Conservation (phyloP, 1,284 basidiomycete genomes). For the Schizophyllum commune region DNA sequence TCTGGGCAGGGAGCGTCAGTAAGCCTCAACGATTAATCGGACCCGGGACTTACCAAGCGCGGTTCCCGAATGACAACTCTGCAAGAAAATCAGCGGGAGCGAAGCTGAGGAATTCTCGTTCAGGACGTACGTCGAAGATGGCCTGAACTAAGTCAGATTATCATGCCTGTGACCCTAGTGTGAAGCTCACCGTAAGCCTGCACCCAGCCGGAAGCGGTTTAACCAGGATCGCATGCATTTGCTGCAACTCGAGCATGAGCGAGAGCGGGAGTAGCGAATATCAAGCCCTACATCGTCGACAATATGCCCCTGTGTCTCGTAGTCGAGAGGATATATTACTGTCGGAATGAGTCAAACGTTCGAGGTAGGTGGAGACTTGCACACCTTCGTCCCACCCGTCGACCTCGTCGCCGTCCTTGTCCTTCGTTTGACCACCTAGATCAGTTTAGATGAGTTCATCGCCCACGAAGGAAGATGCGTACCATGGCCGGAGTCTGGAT, state of each 20-base stretch:
- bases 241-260: slow-evolving; percentile 1
- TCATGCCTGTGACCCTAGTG: not conserved
- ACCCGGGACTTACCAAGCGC: slow-evolving; percentile 38
- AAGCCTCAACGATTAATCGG: not conserved
- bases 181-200: slow-evolving; percentile 52
- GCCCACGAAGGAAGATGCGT: not conserved
- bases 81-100: not conserved
- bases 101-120: slow-evolving; percentile 1
- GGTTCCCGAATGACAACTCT: slow-evolving; percentile 62
- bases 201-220: slow-evolving; percentile 49
- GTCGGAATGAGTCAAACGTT: not conserved
- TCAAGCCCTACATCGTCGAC: slow-evolving; percentile 60
- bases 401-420: slow-evolving; percentile 59
- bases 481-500: slow-evolving; percentile 4
- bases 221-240: slow-evolving; percentile 14
- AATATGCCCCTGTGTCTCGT: slow-evolving; percentile 59
- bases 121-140: slow-evolving; percentile 55
- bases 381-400: slow-evolving; percentile 68
- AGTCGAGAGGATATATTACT: slow-evolving; percentile 75
- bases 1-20: slow-evolving; percentile 30
- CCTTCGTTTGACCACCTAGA: slow-evolving; percentile 65
- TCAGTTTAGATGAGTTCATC: not conserved
- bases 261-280: no score
- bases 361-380: slow-evolving; percentile 1
- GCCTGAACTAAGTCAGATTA: slow-evolving; percentile 31